A percentile compares a stretch with the other conserved stretches of the same genome.
These are phyloP conservation scores for Artemisia argyi DNA, from an alignment of 129 eudicot species.

Conservation along the genomic window DNA sequence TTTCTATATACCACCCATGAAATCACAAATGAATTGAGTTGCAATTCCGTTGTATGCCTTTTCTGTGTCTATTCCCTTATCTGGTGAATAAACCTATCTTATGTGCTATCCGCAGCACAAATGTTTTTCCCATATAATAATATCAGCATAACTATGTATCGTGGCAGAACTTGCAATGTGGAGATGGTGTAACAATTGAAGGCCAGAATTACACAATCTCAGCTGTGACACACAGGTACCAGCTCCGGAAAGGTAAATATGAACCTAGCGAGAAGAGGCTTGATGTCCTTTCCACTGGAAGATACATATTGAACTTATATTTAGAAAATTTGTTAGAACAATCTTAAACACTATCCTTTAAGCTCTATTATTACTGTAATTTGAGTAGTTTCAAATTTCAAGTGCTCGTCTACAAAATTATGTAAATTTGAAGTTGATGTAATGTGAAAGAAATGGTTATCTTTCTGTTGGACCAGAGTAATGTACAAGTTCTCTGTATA, in stretches of 20 bases:
- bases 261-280: constrained; percentile 95
- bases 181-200: constrained; percentile 89
- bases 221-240: constrained; percentile 88
- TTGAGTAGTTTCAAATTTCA: not conserved
- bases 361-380: constrained; percentile 7
- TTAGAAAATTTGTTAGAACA: constrained; percentile 73
- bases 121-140: not conserved
- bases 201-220: constrained; percentile 89
- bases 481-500: constrained; percentile 13
- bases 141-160: constrained; percentile 5
- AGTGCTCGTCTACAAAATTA: not conserved
- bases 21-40: constrained; percentile 1
- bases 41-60: not conserved
- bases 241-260: constrained; percentile 92
- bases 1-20: not conserved
- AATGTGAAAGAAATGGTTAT: constrained; percentile 2
- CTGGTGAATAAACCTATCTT: too few species aligned
- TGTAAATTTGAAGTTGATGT: constrained; percentile 12
- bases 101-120: not conserved
- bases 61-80: not conserved
- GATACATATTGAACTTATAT: constrained; percentile 88
- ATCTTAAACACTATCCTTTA: constrained; percentile 31
- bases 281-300: constrained; percentile 88
- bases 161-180: constrained; percentile 86
- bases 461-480: constrained; percentile 1